These are phyloP conservation scores for Exophiala sp. DNA, from an alignment of 2,329 filamentous ascomycete genomes.

Conservation along the genomic window DNA sequence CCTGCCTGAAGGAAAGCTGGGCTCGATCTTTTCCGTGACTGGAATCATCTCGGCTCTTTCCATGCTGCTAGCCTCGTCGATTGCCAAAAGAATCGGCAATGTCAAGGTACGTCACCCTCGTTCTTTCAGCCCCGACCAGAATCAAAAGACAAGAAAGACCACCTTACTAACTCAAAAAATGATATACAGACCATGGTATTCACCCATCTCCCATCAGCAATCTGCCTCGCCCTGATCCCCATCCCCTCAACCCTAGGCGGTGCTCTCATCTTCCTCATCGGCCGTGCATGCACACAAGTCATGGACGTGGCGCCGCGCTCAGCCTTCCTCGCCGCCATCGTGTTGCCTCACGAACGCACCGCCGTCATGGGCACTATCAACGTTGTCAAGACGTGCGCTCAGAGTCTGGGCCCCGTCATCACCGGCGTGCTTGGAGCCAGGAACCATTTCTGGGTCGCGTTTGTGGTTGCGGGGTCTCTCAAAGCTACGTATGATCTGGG, in stretches of 20 bases:
- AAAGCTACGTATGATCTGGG: constrained; percentile 54
- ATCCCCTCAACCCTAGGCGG: constrained; percentile 46
- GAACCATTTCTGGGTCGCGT: constrained; percentile 56
- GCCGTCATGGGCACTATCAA: constrained; percentile 63
- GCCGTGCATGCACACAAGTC: constrained; percentile 57
- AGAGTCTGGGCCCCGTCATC: constrained; percentile 49
- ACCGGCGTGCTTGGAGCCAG: constrained; percentile 52
- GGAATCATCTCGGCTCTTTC: constrained; percentile 46
- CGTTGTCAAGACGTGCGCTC: constrained; percentile 55
- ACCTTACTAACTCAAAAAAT: not conserved
- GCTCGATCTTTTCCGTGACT: constrained; percentile 49
- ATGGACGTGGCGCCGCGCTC: constrained; percentile 64
- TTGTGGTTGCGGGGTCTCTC: constrained; percentile 50
- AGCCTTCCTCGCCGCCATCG: constrained; percentile 61
- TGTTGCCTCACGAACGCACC: constrained; percentile 59
- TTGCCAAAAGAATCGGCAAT: constrained; percentile 54
- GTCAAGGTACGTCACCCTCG: constrained; percentile 40
- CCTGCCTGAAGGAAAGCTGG: constrained; percentile 49
- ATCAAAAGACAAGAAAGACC: too few species aligned
- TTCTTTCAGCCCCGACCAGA: too few species aligned
- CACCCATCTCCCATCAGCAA: constrained; percentile 56
- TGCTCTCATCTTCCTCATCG: constrained; percentile 51
- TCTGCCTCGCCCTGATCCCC: constrained; percentile 56
- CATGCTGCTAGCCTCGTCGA: constrained; percentile 20
- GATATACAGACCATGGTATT: constrained; percentile 61